A percentile compares a stretch with the other conserved stretches of the same genome.
phyloP scores from a whole-genome alignment of 805 yeast species.

The Saccharomycodes ludwigii region DNA sequence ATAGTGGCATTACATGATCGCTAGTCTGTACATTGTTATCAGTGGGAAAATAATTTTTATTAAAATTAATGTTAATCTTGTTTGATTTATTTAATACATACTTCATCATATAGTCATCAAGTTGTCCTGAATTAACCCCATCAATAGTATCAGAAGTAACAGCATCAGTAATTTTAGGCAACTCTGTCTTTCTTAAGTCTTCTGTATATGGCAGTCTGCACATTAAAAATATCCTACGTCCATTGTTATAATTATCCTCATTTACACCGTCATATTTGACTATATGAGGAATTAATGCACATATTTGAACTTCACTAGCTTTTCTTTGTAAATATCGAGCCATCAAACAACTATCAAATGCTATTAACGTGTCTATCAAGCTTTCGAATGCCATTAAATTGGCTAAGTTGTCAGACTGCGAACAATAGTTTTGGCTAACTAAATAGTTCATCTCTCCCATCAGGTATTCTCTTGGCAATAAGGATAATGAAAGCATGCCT shows the following conservation, averaged over 20 bases:
- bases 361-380: constrained; percentile 40
- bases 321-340: constrained; percentile 44
- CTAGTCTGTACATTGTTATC: too few species aligned
- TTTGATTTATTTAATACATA: constrained; percentile 1
- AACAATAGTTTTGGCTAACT: constrained; percentile 3
- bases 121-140: background rate
- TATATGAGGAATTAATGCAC: constrained; percentile 40
- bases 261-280: constrained; percentile 8
- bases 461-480: constrained; percentile 2
- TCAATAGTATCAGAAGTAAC: constrained; percentile 22
- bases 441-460: constrained; percentile 4
- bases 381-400: constrained; percentile 34
- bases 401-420: constrained; percentile 17
- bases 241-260: constrained; percentile 8
- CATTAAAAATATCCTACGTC: constrained; percentile 33
- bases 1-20: background rate
- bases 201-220: constrained; percentile 60
- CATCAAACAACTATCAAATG: constrained; percentile 36
- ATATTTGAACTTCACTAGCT: constrained; percentile 37
- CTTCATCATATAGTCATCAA: background rate
- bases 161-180: constrained; percentile 28
- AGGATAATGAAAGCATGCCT: background rate
- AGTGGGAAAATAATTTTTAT: background rate
- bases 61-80: background rate
- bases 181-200: constrained; percentile 53